Base-by-base conservation (phyloP, 2,329 filamentous ascomycete genomes). In the Exophiala sp. region DNA sequence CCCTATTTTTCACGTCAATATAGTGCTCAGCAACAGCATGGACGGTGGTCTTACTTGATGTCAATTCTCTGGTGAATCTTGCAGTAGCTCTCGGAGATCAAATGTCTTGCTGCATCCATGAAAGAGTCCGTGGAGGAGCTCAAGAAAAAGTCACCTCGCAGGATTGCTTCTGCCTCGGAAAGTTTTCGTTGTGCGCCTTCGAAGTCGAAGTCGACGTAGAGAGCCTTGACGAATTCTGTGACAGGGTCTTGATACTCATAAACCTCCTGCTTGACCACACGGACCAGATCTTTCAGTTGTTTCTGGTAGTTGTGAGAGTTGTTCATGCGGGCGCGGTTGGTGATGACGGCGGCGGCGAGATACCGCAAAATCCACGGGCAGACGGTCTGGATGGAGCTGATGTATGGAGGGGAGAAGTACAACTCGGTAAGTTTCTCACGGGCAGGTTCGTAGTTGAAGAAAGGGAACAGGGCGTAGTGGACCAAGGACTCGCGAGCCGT, bases 61-160 rank as follows among this genome's bases (percentile, higher is more conserved):
- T 97, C 92, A 71, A 99, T 99, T 66, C 92, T 84, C 71, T 95
- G 91, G 75, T 97, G 95, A 71, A 99, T 99, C 84, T 97, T 97
- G 89, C 94, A 99, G 82, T 99, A 99, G 72, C 86, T 91, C 80
- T 99, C 94, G 50, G 92, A 97, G 72, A 99, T 97, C 57, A 99
- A 80, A 79, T 99, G 94, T 68, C 94, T 83, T 36, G 94, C 94
- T 45, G 90, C 87, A 69, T 97, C 92, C 61, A 99, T 89, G 69
- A 99, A 99, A 39, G 85, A 80, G 66, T 97, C 92, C 33, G 89
- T 85, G 3, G 88, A 84, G 16, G 85, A 86, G 52, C 88, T 84
- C 54, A 99, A 82, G 87, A 99, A 99, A 81, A 99, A 97, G 75
- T 99, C 94, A 67, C 85, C 84, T 65, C 89, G 88, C 66, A 96